Evolutionary conservation across 441 rosid species (phyloP), one percentile per base, ranked within the genome.

Genomic region (Brassica hybrid): DNA sequence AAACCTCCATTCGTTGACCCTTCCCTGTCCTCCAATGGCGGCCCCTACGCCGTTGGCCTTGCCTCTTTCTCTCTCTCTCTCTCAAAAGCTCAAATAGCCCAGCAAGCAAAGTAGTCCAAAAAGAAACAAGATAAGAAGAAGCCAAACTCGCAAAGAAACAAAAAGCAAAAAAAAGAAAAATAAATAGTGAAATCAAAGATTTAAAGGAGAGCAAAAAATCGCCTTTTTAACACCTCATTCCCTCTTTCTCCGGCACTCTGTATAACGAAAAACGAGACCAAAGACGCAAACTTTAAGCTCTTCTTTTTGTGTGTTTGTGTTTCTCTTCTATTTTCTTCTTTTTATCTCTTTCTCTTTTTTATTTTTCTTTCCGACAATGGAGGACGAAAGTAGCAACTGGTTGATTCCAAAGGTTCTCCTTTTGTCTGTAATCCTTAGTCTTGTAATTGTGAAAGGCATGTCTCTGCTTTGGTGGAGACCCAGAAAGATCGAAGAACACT

Each of bases 1-100:
- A 77, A 57, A 65, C 81, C 82, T 62, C 77, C 75, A 71, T 76
- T 78, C 86, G 96, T 90, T 90, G 97, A 94, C 96, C 94, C 91
- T 88, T 86, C 74, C 58, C 73, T 67, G 82, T 86, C 86, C 80
- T 87, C 94, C 93, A 90, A 85, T 90, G 89, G 94, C 97, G 95
- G 97, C 91, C 97, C 98, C 97, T 86, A 85, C 97, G 98, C 87
- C 97, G 94, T 79, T 88, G 98, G 92, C 80, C 84, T 84, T 84
- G 94, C 86, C 78, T 69, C 63, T 45, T 19, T 18, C 34, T 66
- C 59, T 56, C 67, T 57, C 19, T 73, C 62, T 70, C 45, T 81
- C 73, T 79, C 65, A 82, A 83, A 88, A 87, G 85, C 83, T 86
- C 86, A 78, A 83, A 59, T 75, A 75, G 70, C 59, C 67, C 67